phyloP scores from a whole-genome alignment of 169 alveolate species.

The Plasmodium relictum region DNA sequence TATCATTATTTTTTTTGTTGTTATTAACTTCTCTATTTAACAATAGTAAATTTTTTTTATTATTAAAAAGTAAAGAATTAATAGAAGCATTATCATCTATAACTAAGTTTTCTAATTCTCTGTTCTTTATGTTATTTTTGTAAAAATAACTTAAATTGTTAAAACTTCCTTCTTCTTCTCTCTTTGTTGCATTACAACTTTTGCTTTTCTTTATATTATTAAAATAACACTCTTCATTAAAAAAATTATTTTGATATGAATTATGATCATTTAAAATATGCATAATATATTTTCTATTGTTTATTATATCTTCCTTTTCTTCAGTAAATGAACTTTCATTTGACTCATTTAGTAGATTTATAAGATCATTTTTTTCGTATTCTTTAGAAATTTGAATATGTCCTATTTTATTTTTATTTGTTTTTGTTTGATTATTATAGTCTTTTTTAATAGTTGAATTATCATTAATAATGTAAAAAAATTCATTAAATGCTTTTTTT shows the following conservation, averaged over 20 bases:
- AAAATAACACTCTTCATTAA: constrained; percentile 27
- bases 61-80: constrained; percentile 8
- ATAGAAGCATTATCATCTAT: constrained; percentile 16
- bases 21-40: background rate
- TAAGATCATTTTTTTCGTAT: constrained; percentile 9
- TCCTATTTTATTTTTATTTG: background rate
- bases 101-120: constrained; percentile 29
- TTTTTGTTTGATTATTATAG: background rate
- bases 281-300: constrained; percentile 31
- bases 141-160: background rate
- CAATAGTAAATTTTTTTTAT: constrained; percentile 7
- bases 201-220: background rate
- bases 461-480: constrained; percentile 29
- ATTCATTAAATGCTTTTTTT: constrained; percentile 48
- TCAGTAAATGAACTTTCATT: constrained; percentile 53
- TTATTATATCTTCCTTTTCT: constrained; percentile 37
- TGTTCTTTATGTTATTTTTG: constrained; percentile 16
- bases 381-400: background rate
- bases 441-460: constrained; percentile 3
- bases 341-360: constrained; percentile 11
- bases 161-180: background rate
- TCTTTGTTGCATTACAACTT: too few relatives aligned
- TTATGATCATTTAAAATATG: constrained; percentile 51
- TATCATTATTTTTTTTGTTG: background rate
- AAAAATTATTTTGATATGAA: constrained; percentile 36